phyloP scores from a whole-genome alignment of 2,329 filamentous ascomycete species.

The Biscogniauxia mediterranea region DNA sequence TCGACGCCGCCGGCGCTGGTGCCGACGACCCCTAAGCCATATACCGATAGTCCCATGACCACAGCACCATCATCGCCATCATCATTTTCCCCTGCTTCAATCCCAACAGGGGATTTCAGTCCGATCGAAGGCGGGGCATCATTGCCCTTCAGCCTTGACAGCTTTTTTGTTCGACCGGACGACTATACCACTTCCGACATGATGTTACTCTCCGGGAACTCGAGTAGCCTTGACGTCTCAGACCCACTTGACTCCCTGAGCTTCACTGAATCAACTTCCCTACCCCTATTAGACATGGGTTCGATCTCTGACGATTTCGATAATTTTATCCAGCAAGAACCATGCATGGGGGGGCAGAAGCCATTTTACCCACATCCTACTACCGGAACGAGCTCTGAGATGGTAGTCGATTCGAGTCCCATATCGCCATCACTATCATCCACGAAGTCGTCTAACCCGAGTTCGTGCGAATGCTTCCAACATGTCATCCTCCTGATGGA shows the following conservation, averaged over 20 bases:
- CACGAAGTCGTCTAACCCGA: neutral
- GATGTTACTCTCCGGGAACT: neutral
- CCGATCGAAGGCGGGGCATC: neutral
- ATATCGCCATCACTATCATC: neutral
- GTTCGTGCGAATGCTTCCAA: neutral
- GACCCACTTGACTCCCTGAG: neutral
- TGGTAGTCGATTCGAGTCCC: neutral
- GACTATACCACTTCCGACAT: neutral
- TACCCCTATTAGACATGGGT: neutral
- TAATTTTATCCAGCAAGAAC: neutral
- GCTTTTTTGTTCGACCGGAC: neutral
- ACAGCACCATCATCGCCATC: neutral
- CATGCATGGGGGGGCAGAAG: neutral
- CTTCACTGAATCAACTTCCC: neutral
- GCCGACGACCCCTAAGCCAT: neutral
- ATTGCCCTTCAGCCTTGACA: neutral
- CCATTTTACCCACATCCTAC: neutral
- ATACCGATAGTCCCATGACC: neutral
- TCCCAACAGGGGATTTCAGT: neutral
- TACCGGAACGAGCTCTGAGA: neutral
- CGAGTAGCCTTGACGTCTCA: neutral
- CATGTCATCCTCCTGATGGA: neutral
- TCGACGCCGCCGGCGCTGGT: neutral
- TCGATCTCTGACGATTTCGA: neutral
- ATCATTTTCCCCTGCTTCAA: neutral